Evolutionary conservation across 2,329 filamentous ascomycete genomes (phyloP), one percentile per base, ranked within the genome.

Genomic region (Fusarium sp.): DNA sequence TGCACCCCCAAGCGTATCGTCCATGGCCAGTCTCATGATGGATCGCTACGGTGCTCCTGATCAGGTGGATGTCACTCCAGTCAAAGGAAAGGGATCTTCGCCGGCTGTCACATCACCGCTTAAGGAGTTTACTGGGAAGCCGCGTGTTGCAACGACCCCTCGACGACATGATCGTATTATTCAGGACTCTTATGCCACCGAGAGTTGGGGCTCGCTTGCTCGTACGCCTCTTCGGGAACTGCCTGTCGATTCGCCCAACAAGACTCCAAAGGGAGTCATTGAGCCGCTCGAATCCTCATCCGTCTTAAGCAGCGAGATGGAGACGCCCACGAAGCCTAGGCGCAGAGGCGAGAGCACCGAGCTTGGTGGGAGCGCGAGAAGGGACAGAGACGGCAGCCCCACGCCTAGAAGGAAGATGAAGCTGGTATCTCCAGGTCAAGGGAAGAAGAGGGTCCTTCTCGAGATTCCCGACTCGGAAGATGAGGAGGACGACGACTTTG

Each of bases 391-490:
- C 31, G 59, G 58, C 13, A 73, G 62, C 23, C 65, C 72, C 14
- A 68, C 73, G 3, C 72, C 72, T 9, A 49, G 42, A 53, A 69
- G 18, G 38, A 42, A 20, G 31, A 72, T 69, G 61, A 75, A 73
- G 33, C 51, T 33, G 25, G 64, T 68, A 14, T 69, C 74, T 3
- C 65, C 74, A 7, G 62, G 62, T 0, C 69, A 61, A 27, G 66
- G 61, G 2, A 71, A 69, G 34, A 69, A 68, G 29, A 68, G 44
- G 14, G 68, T 62, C 4, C 51, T 70, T 18, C 59, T 73, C 18
- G 83, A 85, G 61, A 85, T 86, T 29, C 82, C 84, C 0, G 84
- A 86, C 63, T 85, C 84, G 1, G 84, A 86, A 36, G 83, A 82
- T 10, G 83, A 83, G 6, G 71, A 77, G 7, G 77, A 77, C 1